Conservation (phyloP, 192 early-diverging fungal genomes). For the Mortierella claussenii region DNA sequence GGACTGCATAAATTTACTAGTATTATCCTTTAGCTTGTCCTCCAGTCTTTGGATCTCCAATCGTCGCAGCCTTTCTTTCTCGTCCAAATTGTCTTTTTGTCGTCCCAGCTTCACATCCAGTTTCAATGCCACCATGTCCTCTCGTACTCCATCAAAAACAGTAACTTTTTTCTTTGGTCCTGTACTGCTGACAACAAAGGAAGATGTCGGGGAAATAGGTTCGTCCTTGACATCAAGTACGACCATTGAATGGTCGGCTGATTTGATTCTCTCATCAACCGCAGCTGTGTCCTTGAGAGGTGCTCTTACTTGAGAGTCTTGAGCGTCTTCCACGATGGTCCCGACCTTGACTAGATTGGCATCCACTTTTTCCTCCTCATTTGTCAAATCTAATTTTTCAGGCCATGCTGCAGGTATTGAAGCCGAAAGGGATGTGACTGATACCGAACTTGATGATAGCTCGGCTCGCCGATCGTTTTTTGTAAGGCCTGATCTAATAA, state of each 20-base stretch:
- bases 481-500: not conserved
- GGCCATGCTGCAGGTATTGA: not conserved
- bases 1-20: constrained; percentile 33
- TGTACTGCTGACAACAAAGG: not conserved
- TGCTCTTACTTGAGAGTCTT: not conserved
- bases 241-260: too few species aligned
- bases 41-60: not conserved
- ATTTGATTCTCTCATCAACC: too few species aligned
- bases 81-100: constrained; percentile 36
- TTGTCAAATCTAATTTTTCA: not conserved
- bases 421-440: not conserved
- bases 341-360: not conserved
- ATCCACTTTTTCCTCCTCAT: not conserved
- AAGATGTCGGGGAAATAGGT: not conserved
- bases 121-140: constrained; percentile 36
- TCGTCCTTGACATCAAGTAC: too few species aligned
- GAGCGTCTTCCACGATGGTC: not conserved
- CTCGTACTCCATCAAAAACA: constrained; percentile 24
- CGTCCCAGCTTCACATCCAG: constrained; percentile 35
- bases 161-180: constrained; percentile 13
- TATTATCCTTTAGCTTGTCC: not conserved
- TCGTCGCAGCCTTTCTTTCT: constrained; percentile 5
- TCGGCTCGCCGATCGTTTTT: too few species aligned
- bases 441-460: not conserved
- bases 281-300: not conserved